Conservation (phyloP, 306 rosid species). For the Medicago ruthenica region DNA sequence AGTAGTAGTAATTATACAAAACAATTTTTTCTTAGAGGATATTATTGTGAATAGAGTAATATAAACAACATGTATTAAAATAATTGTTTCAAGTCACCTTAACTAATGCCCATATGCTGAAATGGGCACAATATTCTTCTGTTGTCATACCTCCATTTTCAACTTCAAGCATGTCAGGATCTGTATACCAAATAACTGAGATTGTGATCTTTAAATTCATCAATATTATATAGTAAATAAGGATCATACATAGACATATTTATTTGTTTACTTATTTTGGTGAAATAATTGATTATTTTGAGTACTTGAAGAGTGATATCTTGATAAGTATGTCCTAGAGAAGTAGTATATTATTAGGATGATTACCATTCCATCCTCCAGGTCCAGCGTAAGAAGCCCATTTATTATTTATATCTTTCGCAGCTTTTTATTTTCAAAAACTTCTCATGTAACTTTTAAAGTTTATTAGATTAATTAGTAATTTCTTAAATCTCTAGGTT, state of each 20-base stretch:
- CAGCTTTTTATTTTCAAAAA: too few species aligned
- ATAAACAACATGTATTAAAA: neutral
- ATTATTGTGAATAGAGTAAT: constrained; percentile 29
- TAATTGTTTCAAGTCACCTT: constrained; percentile 52
- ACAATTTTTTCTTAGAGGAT: neutral
- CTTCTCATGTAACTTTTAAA: too few species aligned
- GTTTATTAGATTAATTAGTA: too few species aligned
- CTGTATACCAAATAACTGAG: constrained; percentile 42
- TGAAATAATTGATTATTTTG: neutral
- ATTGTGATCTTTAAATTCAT: constrained; percentile 16
- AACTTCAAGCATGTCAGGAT: constrained; percentile 90
- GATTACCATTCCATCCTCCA: constrained; percentile 86
- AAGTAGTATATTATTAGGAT: neutral
- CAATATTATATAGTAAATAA: neutral
- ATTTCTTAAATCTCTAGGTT: too few species aligned
- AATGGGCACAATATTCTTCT: constrained; percentile 81
- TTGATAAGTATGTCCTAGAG: neutral
- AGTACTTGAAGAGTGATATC: neutral
- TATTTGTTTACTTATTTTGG: neutral
- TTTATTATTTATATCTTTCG: constrained; percentile 57
- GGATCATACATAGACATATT: constrained; percentile 1
- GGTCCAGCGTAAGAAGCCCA: constrained; percentile 88
- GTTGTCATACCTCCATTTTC: constrained; percentile 84
- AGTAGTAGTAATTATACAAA: neutral
- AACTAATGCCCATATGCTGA: constrained; percentile 80